phyloP scores from a whole-genome alignment of 139 green algal species.

The Coccomyxa sp. region DNA sequence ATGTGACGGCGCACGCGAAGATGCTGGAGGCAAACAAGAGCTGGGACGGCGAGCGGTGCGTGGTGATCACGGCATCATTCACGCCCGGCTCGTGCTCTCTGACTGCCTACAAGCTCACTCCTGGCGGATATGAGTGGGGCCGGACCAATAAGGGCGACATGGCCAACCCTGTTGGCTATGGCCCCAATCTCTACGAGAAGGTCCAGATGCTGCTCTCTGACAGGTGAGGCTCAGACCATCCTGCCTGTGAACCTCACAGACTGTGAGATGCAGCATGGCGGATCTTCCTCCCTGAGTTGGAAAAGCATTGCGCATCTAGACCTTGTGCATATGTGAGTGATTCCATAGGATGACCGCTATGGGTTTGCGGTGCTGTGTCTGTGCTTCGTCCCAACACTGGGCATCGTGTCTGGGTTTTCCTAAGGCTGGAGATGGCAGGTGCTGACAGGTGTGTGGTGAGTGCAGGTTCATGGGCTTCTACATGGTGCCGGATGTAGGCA shows the following conservation, averaged over 20 bases:
- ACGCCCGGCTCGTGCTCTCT: constrained; percentile 93
- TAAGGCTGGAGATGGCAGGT: no score
- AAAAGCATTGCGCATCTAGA: no score
- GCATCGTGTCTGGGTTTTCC: no score
- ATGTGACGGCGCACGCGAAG: constrained; percentile 88
- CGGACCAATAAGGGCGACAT: constrained; percentile 80
- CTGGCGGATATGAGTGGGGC: constrained; percentile 86
- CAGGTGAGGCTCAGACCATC: constrained; percentile 30
- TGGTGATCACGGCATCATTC: constrained; percentile 92
- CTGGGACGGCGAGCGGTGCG: constrained; percentile 96
- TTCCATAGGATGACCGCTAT: no score
- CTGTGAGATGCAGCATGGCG: background rate
- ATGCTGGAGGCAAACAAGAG: constrained; percentile 90
- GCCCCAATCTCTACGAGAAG: constrained; percentile 93
- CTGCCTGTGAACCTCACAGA: background rate
- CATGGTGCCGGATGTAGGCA: constrained; percentile 88
- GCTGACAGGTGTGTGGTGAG: background rate
- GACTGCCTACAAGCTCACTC: constrained; percentile 97
- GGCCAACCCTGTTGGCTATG: constrained; percentile 84
- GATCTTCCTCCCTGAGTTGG: background rate
- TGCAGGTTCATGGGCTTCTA: constrained; percentile 95
- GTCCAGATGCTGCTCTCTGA: constrained; percentile 97
- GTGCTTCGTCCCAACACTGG: no score
- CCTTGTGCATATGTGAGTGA: background rate
- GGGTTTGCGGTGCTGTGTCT: no score